Conservation (phyloP, 345 rosid genomes). For the Gynandropsis gynandra region DNA sequence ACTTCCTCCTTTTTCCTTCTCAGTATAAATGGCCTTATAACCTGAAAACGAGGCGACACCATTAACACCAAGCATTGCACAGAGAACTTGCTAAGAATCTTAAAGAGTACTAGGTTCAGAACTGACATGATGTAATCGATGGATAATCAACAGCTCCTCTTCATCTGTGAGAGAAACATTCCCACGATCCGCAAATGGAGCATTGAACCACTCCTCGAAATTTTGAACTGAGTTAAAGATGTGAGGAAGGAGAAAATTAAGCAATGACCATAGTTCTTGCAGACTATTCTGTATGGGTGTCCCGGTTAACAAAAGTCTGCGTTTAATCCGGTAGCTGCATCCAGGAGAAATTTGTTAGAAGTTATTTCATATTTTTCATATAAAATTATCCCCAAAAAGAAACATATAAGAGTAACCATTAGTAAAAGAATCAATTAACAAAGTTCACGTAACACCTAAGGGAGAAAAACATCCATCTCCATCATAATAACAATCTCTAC, state of each 20-base stretch:
- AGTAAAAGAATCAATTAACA: constrained; percentile 9
- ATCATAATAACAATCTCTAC: too few relatives aligned
- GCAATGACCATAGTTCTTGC: constrained; percentile 89
- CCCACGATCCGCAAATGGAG: constrained; percentile 91
- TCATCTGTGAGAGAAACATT: constrained; percentile 83
- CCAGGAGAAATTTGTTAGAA: constrained; percentile 25
- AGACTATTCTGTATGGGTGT: constrained; percentile 60
- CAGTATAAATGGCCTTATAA: constrained; percentile 94
- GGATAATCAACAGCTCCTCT: constrained; percentile 87
- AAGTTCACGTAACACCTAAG: constrained; percentile 13
- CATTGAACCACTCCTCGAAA: constrained; percentile 99
- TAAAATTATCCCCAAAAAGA: constrained; percentile 5
- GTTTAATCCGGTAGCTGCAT: constrained; percentile 83
- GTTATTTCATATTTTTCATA: constrained; percentile 8
- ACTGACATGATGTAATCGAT: constrained; percentile 91
- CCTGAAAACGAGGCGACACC: constrained; percentile 42
- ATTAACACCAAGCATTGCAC: constrained; percentile 15
- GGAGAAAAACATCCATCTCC: too few relatives aligned
- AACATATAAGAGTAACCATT: not conserved
- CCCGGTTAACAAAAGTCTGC: constrained; percentile 55
- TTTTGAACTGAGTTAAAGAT: constrained; percentile 88
- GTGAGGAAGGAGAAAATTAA: constrained; percentile 73
- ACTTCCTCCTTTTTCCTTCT: constrained; percentile 97
- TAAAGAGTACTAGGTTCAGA: constrained; percentile 21
- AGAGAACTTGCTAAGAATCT: not conserved